Evolutionary conservation across 345 rosid genomes (phyloP).

Genomic region (Ailanthus altissimus): DNA sequence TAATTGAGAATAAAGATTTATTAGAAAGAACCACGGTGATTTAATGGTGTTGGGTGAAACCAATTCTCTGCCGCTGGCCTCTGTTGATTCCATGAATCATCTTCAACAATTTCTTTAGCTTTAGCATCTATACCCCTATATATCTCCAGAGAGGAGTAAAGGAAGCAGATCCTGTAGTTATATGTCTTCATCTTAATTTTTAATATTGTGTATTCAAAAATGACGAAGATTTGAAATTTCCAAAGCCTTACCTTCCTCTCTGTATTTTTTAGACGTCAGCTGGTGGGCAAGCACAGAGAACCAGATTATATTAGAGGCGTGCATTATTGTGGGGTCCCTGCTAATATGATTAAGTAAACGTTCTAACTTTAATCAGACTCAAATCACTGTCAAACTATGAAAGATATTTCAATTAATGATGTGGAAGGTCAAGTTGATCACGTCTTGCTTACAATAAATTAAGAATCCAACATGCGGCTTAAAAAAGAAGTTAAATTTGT

Average conservation of each 20-base stretch:
- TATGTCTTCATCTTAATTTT: slow-evolving; percentile 14
- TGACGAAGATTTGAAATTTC: slow-evolving; percentile 6
- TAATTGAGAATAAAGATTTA: neutral
- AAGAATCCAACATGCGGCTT: slow-evolving; percentile 24
- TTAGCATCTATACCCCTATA: slow-evolving; percentile 5
- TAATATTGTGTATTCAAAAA: neutral
- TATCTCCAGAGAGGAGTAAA: neutral
- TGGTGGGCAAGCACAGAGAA: slow-evolving; percentile 27
- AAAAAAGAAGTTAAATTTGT: slow-evolving; percentile 13
- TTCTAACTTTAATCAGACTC: slow-evolving; percentile 36
- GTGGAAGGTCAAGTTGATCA: slow-evolving; percentile 33
- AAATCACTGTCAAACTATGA: slow-evolving; percentile 41
- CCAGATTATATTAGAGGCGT: slow-evolving; percentile 27
- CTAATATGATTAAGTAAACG: slow-evolving; percentile 25
- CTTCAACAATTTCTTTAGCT: neutral
- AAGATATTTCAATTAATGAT: slow-evolving; percentile 25
- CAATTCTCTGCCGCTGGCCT: neutral
- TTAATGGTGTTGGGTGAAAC: slow-evolving; percentile 7
- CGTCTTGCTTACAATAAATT: slow-evolving; percentile 26
- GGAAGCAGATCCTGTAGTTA: slow-evolving; percentile 9
- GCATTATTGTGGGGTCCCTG: slow-evolving; percentile 28
- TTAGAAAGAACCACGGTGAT: neutral
- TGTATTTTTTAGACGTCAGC: slow-evolving; percentile 19
- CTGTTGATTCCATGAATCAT: slow-evolving; percentile 15
- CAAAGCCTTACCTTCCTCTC: slow-evolving; percentile 12